Conservation (phyloP, 2,329 filamentous ascomycete species). For the Bisporella sp. region DNA sequence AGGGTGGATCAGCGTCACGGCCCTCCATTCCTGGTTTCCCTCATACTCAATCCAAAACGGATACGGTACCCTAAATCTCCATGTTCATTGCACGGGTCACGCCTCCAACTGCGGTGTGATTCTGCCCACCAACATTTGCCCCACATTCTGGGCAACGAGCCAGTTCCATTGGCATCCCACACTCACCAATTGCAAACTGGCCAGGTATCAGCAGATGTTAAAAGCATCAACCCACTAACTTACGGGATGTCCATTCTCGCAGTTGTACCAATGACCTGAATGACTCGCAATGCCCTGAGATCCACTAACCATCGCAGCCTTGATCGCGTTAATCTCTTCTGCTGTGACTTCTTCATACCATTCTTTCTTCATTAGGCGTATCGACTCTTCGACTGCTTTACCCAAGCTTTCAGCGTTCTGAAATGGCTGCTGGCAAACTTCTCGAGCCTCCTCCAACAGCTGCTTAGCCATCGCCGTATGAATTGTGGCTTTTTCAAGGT, state of each 20-base stretch:
- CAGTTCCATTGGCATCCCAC: no score
- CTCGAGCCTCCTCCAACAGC: slow-evolving; percentile 24
- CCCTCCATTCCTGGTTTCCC: no score
- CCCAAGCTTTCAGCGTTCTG: slow-evolving; percentile 21
- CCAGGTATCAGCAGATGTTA: no score
- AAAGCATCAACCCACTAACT: no score
- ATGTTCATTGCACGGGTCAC: no score
- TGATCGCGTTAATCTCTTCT: slow-evolving; percentile 37
- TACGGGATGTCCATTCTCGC: slow-evolving; percentile 48
- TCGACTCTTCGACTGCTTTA: slow-evolving; percentile 21
- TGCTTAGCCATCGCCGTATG: slow-evolving; percentile 13
- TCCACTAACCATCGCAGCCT: slow-evolving; percentile 40
- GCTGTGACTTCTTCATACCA: slow-evolving; percentile 35
- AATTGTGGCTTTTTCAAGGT: slow-evolving; percentile 9
- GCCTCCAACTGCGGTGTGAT: no score
- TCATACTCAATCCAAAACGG: no score
- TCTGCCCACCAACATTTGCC: no score
- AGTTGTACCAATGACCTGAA: slow-evolving; percentile 55
- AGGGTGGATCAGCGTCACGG: no score
- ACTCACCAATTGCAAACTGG: no score
- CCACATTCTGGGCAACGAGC: no score
- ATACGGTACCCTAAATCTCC: no score
- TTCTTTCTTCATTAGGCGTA: slow-evolving; percentile 25
- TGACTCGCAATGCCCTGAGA: slow-evolving; percentile 31
- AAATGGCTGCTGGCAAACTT: slow-evolving; percentile 29